phyloP scores from a whole-genome alignment of 495 filamentous ascomycete species.

The Pseudomonodictys pantanalensis region DNA sequence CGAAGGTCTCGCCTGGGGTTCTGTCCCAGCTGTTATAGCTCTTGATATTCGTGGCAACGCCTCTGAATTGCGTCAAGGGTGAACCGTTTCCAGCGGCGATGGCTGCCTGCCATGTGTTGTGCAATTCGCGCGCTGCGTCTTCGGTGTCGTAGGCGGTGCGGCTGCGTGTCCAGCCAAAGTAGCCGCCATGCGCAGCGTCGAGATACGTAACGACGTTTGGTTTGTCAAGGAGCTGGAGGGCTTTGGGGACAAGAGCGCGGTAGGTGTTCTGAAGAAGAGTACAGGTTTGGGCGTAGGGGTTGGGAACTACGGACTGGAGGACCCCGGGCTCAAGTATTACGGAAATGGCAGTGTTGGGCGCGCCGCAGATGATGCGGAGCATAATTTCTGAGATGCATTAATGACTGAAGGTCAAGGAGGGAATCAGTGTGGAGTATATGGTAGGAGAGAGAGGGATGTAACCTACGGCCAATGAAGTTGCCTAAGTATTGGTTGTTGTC shows the following conservation, averaged over 20 bases:
- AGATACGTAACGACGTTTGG: constrained; percentile 20
- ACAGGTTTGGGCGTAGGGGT: not conserved
- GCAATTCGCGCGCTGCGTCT: not conserved
- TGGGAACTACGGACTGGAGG: not conserved
- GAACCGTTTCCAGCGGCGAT: constrained; percentile 7
- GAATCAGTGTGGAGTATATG: not conserved
- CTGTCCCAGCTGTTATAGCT: constrained; percentile 13
- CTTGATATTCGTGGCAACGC: constrained; percentile 8
- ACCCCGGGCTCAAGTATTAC: constrained; percentile 14
- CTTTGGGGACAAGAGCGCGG: not conserved
- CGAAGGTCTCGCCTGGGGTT: constrained; percentile 4
- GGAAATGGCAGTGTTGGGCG: constrained; percentile 14
- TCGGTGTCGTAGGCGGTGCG: no score
- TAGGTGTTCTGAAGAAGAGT: not conserved
- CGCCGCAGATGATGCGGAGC: not conserved
- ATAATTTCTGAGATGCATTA: constrained; percentile 3
- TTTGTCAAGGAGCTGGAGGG: constrained; percentile 7
- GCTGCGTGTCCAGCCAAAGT: constrained; percentile 5
- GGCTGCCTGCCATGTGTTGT: not conserved
- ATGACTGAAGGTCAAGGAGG: no score
- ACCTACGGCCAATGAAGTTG: constrained; percentile 14
- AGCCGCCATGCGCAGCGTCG: constrained; percentile 16
- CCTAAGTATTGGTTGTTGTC: not conserved
- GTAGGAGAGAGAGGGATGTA: not conserved
- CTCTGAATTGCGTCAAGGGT: constrained; percentile 11